Conservation (phyloP, 1,284 basidiomycete genomes). For the Puccinia brachypodii region DNA sequence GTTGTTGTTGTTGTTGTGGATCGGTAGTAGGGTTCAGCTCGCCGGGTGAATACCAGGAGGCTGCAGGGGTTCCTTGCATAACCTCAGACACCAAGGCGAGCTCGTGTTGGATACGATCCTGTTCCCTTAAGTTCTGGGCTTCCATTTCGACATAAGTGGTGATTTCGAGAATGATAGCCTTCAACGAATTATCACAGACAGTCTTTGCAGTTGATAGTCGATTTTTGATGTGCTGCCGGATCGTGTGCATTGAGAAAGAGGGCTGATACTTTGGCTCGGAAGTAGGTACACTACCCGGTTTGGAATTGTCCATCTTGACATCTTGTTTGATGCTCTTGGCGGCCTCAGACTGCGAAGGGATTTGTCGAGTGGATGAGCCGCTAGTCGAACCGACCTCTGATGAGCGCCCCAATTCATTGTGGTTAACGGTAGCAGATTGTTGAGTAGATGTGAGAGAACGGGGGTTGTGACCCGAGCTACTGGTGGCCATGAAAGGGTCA, state of each 20-base stretch:
- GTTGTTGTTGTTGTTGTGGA: background rate
- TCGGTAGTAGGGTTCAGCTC: constrained; percentile 47
- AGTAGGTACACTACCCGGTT: constrained; percentile 1
- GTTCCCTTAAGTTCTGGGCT: constrained; percentile 66
- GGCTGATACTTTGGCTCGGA: constrained; percentile 50
- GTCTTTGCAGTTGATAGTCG: constrained; percentile 90
- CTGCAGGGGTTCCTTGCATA: constrained; percentile 56
- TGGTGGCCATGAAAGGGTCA: constrained; percentile 21
- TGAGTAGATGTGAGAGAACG: background rate
- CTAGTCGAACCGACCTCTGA: background rate
- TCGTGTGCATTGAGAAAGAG: constrained; percentile 63
- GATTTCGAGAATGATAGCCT: constrained; percentile 86
- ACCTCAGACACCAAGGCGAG: constrained; percentile 60
- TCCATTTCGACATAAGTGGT: constrained; percentile 90
- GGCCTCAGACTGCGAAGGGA: background rate
- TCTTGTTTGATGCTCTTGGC: background rate
- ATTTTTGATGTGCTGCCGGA: constrained; percentile 86
- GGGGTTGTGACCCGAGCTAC: background rate
- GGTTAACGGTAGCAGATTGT: background rate
- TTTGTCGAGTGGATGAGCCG: background rate
- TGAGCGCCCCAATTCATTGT: background rate
- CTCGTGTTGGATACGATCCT: constrained; percentile 67
- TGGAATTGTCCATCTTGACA: background rate
- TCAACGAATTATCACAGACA: constrained; percentile 91
- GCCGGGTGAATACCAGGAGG: constrained; percentile 51